Evolutionary conservation across 2,329 filamentous ascomycete species (phyloP), one percentile per base, ranked within the genome.

Genomic region (Neodidymelliopsis sp.): DNA sequence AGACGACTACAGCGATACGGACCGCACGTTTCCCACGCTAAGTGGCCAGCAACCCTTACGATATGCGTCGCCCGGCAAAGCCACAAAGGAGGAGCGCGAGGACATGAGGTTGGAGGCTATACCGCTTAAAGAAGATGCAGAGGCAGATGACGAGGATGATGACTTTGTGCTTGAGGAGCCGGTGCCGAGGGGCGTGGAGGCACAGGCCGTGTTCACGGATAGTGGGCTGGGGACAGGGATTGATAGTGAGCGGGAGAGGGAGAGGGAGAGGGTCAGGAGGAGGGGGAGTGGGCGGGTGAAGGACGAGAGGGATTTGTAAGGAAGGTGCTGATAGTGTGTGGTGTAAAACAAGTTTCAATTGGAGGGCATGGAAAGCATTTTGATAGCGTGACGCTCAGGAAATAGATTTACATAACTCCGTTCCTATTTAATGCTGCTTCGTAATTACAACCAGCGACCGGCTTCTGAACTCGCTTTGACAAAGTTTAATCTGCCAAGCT

Each of bases 221-320:
- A 78, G 75, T 2, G 78, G 78, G 2, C 66, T 80, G 38, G 78
- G 78, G 0, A 80, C 78, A 6, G 79, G 77, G 48, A 56, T 80
- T 60, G 77, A 79, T 30, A 62, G 56, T 30, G 31, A 56, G 49
- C 39, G 53, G 53, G 57, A 60, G 51, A 41, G 57, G 40, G 58
- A 58, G 37, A 56, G 54, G 47, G 24, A 56, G 33, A 5, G 41
- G 11, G 41, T 52, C 8, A 47, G 60, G n/a, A 34, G 41, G 19
- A 11, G 60, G 16, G 46, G 56, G 10, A 59, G 56, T 35, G 55
- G 33, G 29, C 30, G 23, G 5, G 12, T 10, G 8, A 29, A 39
- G 11, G 20, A 25, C 13, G 15, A 38, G 15, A 16, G 24, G n/a
- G 35, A 36, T 25, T 6, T 24, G 6, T 36, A 36, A 16, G 28